Base-by-base conservation (phyloP, 2,329 filamentous ascomycete species). In the Epichloe sibirici region DNA sequence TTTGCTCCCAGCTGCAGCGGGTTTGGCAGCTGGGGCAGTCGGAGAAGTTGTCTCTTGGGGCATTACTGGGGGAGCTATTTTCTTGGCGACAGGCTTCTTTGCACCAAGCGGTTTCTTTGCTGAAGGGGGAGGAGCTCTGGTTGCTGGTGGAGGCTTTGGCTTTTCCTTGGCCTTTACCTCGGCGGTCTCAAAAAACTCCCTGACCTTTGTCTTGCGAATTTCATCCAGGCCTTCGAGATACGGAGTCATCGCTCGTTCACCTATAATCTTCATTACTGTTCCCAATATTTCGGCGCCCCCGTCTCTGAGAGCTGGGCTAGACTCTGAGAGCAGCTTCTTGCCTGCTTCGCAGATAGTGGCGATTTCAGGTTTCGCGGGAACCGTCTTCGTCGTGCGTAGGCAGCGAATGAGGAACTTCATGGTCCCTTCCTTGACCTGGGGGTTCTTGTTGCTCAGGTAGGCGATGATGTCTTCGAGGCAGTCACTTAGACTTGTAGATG, bases 221-320 rank as follows among this genome's bases (percentile, higher is more conserved):
- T 98, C 93, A 64, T 98, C 93, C 3, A 98, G 75, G 3, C 89
- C 89, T 57, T 96, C 91, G 15, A 98, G 72, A 65, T 95, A 87
- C 8, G 88, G 86, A 44, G 86, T 89, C 93, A 98, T 98, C 50
- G 88, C 88, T 53, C 93, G 82, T 68, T 98, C 94, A 43, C 93
- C 91, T 72, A 97, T 88, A 52, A 98, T 97, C 72, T 97, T 98
- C 93, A 96, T 97, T 48, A 98, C 69, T 0, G 90, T 95, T 57
- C 94, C 93, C 3, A 98, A 74, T 37, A 93, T 83, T 67, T 98
- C 93, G 13, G 90, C 90, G 66, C 90, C 93, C 34, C 89, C 90
- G 48, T 91, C 85, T 69, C 93, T 82, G 54, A 95, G 81, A 3
- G 79, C 84, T 61, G 94, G 90, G 59, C 84, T 90, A 0, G 88